Evolutionary conservation across 192 early-diverging fungal genomes (phyloP), one percentile per base, ranked within the genome.

Genomic region (Chytriomyces sp.): DNA sequence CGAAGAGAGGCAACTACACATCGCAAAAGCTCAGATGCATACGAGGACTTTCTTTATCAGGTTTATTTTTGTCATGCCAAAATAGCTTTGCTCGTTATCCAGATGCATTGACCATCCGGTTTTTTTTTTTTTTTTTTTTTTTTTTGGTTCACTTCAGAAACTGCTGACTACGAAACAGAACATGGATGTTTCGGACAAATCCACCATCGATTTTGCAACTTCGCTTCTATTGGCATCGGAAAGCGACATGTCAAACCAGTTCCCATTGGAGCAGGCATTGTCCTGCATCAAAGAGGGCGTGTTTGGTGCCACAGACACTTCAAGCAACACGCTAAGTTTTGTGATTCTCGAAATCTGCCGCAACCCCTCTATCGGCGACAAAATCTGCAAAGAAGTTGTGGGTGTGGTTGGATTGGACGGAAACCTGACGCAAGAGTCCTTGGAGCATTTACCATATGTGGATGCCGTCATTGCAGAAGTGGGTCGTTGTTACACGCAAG

Each of bases 261-360:
- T 35, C 35, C 35, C 35, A 35, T 0, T 35, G 35, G 35, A 35
- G 35, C 35, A 35, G 35, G 35, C 35, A 1, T 35, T 35, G 35
- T 35, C 35, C 35, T 35, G 35, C 35, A 26, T 64, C 28, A 64
- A 64, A 26, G 62, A 64, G 28, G 46, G 46, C 13, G 47, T 68
- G 28, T 16, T 26, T 26, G 67, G 45, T 11, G 67, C 43, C 44
- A 68, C 67, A 26, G 67, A 68, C 26, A 68, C 67, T 9, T 46
- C 43, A 2, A 68, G 67, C 45, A 68, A 68, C 26, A 49, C 67
- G 26, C 28, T 68, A 45, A 46, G 16, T 26, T 68, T 68, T 49
- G 11, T 68, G 5, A 49, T 26, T 9, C 47, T 20, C 46, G 67
- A 68, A 49, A 0, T 68, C 4, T 26, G 43, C 3, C 67, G 67